Conservation (phyloP, 2,329 filamentous ascomycete species). For the Trichoderma semiorbis region DNA sequence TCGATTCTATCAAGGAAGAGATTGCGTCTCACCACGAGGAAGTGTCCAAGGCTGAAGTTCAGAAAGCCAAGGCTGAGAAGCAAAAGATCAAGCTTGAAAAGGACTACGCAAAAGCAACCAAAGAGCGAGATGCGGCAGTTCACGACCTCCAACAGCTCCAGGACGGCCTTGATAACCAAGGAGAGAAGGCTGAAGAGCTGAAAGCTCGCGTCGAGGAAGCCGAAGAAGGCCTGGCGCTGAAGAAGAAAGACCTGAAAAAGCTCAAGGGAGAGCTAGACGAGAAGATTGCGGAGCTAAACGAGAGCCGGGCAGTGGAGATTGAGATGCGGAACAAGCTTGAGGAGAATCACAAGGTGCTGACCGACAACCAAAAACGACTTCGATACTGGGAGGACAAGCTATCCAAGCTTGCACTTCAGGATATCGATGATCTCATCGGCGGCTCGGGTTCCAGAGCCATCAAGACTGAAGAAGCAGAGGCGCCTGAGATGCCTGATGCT, state of each 20-base stretch:
- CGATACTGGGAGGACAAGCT: conserved; percentile 90
- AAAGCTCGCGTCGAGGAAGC: conserved; percentile 75
- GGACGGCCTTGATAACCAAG: conserved; percentile 73
- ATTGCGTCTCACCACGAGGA: conserved; percentile 77
- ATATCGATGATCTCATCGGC: conserved; percentile 65
- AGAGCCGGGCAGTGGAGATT: conserved; percentile 84
- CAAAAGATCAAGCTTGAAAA: conserved; percentile 83
- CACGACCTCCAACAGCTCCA: conserved; percentile 75
- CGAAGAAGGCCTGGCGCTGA: conserved; percentile 70
- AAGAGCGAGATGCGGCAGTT: conserved; percentile 70
- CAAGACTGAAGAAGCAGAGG: conserved; percentile 27
- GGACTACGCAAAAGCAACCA: conserved; percentile 71
- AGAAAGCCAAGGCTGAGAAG: conserved; percentile 91
- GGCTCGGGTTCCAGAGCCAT: conserved; percentile 30
- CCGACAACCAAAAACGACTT: conserved; percentile 80
- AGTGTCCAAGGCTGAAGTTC: conserved; percentile 80
- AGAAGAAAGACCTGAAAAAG: conserved; percentile 73
- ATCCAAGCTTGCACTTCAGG: conserved; percentile 76
- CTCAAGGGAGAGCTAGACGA: conserved; percentile 85
- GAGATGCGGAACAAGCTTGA: conserved; percentile 99
- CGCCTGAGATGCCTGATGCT: conserved; percentile 19
- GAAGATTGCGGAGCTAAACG: conserved; percentile 81
- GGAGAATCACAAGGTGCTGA: conserved; percentile 85
- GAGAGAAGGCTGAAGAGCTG: conserved; percentile 68
- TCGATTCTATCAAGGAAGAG: conserved; percentile 83